Base-by-base conservation (phyloP, 2,329 filamentous ascomycete species). In the Cladophialophora yegresii region DNA sequence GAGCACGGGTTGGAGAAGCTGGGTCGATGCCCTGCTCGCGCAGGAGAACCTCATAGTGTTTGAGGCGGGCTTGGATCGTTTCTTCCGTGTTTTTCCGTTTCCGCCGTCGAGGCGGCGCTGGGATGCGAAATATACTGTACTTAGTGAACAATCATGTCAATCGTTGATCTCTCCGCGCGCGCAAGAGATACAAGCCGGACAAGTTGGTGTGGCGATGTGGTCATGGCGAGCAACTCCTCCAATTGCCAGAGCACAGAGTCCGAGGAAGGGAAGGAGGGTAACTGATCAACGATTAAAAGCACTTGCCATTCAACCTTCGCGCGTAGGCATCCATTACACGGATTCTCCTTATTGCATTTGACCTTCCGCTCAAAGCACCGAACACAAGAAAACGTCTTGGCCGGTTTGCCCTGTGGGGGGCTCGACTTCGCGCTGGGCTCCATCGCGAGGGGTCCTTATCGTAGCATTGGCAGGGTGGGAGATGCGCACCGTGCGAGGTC, bases 321-420 rank as follows among this genome's bases (percentile, higher is more conserved):
- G 75, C 84, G 88, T 73, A 86, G 79, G 72, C 89, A 91, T 75
- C 89, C 88, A 71, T 83, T 80, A 73, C 89, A 92, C 16, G 89
- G 89, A 75, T 87, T 87, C 70, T 83, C 85, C 76, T 88, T 89
- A 75, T 91, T 87, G 75, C 89, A 92, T 65, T 87, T 87, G 49
- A 92, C 84, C 75, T 92, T 92, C 66, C 89, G 85, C 74, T 90
- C 57, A 26, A 59, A 59, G 23, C 57, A 59, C 7, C 57, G 57
- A 20, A 59, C 47, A 7, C 57, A 59, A 13, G 57, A 69, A 20
- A 71, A 72, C 6, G 36, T 32, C 51, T 61, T 61, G 49, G 50
- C 12, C 33, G 50, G 30, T n/a, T 49, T 47, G 9, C 30, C 8
- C 12, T 23, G 49, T 32, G 32, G 36, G 16, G 22, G 22, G 49